These are phyloP conservation scores for Leptodermis oblonga DNA, from an alignment of 257 asterid genomes.

Conservation along the genomic window DNA sequence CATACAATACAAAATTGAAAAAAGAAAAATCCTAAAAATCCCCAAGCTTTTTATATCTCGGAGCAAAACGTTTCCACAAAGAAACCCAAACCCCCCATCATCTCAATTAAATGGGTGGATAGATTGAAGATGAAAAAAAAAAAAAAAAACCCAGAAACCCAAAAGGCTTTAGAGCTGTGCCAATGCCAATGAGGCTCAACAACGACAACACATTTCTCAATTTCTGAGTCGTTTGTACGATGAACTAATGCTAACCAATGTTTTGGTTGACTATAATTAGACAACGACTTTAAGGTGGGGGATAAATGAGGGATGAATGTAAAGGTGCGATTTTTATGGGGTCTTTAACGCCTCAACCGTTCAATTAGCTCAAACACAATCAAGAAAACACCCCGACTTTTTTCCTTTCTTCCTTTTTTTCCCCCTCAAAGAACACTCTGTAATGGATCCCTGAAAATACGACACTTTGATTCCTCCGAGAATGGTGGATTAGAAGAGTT, in stretches of 20 bases:
- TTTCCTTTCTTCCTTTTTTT: no score
- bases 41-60: not conserved
- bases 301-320: slow-evolving; percentile 14
- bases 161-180: slow-evolving; percentile 5
- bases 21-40: not conserved
- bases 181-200: slow-evolving; percentile 2
- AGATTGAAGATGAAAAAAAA: not conserved
- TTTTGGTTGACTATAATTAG: not conserved
- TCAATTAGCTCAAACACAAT: slow-evolving; percentile 9
- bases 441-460: not conserved
- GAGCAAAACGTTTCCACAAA: not conserved
- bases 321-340: slow-evolving; percentile 15
- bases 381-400: not conserved
- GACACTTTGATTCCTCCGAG: not conserved
- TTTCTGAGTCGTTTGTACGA: not conserved
- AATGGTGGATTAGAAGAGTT: not conserved
- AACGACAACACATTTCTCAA: not conserved
- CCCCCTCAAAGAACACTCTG: no score
- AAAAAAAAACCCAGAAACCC: slow-evolving; percentile 1
- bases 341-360: slow-evolving; percentile 9
- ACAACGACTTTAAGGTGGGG: slow-evolving; percentile 5
- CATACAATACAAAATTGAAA: no score
- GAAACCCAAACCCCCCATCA: not conserved
- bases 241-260: not conserved
- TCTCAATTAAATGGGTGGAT: slow-evolving; percentile 12